These are phyloP conservation scores for Gossypium thurberi DNA, from an alignment of 345 rosid genomes.

Conservation along the genomic window DNA sequence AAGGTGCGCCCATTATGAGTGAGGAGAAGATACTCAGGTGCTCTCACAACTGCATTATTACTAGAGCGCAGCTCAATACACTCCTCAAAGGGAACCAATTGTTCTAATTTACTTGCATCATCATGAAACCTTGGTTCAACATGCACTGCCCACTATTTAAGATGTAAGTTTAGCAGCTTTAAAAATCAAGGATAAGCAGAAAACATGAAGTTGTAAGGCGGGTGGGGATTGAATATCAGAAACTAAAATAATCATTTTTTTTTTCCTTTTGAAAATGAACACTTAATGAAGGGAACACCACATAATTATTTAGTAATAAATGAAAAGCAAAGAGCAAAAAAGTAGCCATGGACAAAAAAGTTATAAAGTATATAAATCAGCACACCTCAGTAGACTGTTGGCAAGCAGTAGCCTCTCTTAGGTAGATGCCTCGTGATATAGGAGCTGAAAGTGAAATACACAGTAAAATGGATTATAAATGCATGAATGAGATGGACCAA, in stretches of 20 bases:
- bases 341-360: neutral
- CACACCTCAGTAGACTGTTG: slow-evolving; percentile 75
- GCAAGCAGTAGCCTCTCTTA: slow-evolving; percentile 73
- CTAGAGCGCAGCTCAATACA: slow-evolving; percentile 75
- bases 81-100: slow-evolving; percentile 92
- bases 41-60: slow-evolving; percentile 55
- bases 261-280: neutral
- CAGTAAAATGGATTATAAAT: slow-evolving; percentile 1
- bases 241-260: neutral
- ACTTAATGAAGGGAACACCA: neutral
- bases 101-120: slow-evolving; percentile 83
- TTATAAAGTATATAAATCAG: slow-evolving; percentile 15
- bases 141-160: slow-evolving; percentile 82
- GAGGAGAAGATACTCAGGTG: slow-evolving; percentile 86
- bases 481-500: neutral
- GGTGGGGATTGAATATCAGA: neutral
- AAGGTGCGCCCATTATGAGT: slow-evolving; percentile 87
- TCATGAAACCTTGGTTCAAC: slow-evolving; percentile 93
- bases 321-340: neutral
- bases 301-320: neutral
- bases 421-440: slow-evolving; percentile 75
- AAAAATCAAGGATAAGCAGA: slow-evolving; percentile 8
- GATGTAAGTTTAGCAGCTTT: slow-evolving; percentile 18
- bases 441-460: slow-evolving; percentile 56
- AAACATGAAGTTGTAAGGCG: neutral